Evolutionary conservation across 2,329 filamentous ascomycete species (phyloP).

Genomic region (Fusarium oligoseptatum): DNA sequence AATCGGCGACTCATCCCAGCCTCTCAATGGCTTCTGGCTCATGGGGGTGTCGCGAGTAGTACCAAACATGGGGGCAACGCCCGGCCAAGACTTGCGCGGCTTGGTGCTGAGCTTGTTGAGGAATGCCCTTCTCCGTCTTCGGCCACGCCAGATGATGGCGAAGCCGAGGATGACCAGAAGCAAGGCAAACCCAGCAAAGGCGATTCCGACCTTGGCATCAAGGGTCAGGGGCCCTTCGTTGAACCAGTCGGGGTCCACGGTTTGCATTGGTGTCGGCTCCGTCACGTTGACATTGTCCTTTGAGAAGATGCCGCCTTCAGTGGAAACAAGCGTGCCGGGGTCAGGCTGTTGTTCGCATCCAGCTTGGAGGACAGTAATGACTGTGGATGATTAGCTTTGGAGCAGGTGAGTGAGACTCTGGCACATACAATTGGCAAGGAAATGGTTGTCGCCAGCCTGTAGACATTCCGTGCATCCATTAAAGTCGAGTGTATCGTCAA

Average conservation of each 20-base stretch:
- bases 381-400: conserved; percentile 49
- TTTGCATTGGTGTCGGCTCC: conserved; percentile 58
- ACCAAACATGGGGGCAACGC: conserved; percentile 31
- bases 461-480: conserved; percentile 63
- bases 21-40: conserved; percentile 64
- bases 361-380: conserved; percentile 65
- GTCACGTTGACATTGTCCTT: conserved; percentile 62
- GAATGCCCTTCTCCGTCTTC: conserved; percentile 65
- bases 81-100: conserved; percentile 58
- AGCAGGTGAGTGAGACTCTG: neutral
- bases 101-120: conserved; percentile 62
- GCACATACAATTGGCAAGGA: conserved; percentile 67
- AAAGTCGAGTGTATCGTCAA: conserved; percentile 53
- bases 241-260: conserved; percentile 56
- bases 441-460: conserved; percentile 51
- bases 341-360: conserved; percentile 67
- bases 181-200: conserved; percentile 63
- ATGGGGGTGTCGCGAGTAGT: conserved; percentile 59
- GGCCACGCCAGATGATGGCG: conserved; percentile 69
- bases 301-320: conserved; percentile 68
- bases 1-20: conserved; percentile 67
- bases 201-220: conserved; percentile 70
- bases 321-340: conserved; percentile 61
- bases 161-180: conserved; percentile 64
- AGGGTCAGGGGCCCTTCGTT: conserved; percentile 62